Base-by-base conservation (phyloP, 306 rosid species). In the Cyamopsis tetragonoloba region DNA sequence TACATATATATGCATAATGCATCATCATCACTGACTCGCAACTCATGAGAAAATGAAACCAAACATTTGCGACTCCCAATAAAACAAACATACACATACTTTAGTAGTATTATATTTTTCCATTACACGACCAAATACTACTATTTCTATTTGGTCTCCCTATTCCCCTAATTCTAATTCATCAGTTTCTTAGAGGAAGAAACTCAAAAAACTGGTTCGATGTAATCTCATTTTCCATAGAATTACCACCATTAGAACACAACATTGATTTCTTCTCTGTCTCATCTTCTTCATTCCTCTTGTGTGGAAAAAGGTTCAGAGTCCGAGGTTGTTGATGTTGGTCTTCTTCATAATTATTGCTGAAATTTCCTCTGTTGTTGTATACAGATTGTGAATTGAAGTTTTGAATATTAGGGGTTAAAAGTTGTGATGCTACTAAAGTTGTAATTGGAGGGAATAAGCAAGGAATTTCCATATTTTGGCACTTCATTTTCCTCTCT, bases 281-380 rank as follows among this genome's bases (percentile, higher is more conserved):
- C 19, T 24, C 75, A 59, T 73, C 72, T 19, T 68, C 56, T 47
- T 50, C 64, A 46, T 62, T 67, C 18, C 76, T 79, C 47, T 72
- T 26, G 0, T 60, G 77, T 42, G 96, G 96, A 71, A 88, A 88
- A 30, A 88, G 89, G 43, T 86, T 79, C 1, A 86, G 89, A 11
- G 92, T 86, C 10, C 66, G 28, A 23, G 63, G 37, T 47, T 71
- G 55, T 62, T 41, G 66, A 53, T 71, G 55, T 62, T 41, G 66
- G 38, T 71, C 62, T 30, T 70, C 66, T 67, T 70, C 76, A 0
- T 17, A 65, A 19, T 66, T 34, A 43, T 61, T 9, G 35, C 38
- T 70, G 64, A 71, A 70, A 50, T 23, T 59, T 71, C n/a, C 76
- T 68, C 28, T 68, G 58, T 74, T 68, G 58, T 74, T 69, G 49